Evolutionary conservation across 139 green algal genomes (phyloP).

Genomic region (Diplosphaera chodatii): DNA sequence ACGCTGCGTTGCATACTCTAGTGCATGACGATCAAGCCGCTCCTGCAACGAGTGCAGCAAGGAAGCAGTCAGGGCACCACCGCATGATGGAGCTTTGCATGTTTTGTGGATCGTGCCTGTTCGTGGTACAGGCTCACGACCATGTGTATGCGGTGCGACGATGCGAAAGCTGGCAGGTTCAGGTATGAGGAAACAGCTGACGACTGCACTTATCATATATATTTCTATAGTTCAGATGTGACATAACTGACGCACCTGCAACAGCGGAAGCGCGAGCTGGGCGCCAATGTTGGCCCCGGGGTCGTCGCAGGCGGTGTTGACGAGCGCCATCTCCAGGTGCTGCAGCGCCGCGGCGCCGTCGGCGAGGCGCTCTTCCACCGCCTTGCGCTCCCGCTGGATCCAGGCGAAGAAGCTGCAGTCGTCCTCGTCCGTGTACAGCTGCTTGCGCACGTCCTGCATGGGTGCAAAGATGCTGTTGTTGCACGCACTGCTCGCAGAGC

Average conservation of each 20-base stretch:
- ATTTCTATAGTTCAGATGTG: too few relatives aligned
- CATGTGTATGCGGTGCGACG: too few relatives aligned
- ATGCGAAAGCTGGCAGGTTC: too few relatives aligned
- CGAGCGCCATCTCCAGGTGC: slow-evolving; percentile 69
- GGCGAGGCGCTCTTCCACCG: slow-evolving; percentile 53
- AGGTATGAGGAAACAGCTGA: too few relatives aligned
- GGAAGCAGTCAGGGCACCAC: background rate
- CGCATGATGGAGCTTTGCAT: too few relatives aligned
- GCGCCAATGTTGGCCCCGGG: slow-evolving; percentile 52
- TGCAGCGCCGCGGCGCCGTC: slow-evolving; percentile 63
- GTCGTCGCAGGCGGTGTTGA: slow-evolving; percentile 80
- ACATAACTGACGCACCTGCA: slow-evolving; percentile 28
- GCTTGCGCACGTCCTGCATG: slow-evolving; percentile 62
- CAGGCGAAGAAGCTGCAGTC: slow-evolving; percentile 67
- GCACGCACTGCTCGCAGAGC: too few relatives aligned
- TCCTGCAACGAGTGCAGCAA: slow-evolving; percentile 39
- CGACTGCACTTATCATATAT: too few relatives aligned
- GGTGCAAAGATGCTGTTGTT: too few relatives aligned
- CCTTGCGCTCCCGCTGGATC: slow-evolving; percentile 43
- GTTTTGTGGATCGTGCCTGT: too few relatives aligned
- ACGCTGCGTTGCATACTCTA: slow-evolving; percentile 41
- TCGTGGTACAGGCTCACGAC: too few relatives aligned
- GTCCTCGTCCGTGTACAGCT: slow-evolving; percentile 75
- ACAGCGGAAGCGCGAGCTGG: slow-evolving; percentile 63
- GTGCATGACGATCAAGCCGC: slow-evolving; percentile 49